Percentiles rank a stretch among this genome's conserved stretches.
These are phyloP conservation scores for Madurella fahalii DNA, from an alignment of 2,329 filamentous ascomycete genomes.

Conservation along the genomic window DNA sequence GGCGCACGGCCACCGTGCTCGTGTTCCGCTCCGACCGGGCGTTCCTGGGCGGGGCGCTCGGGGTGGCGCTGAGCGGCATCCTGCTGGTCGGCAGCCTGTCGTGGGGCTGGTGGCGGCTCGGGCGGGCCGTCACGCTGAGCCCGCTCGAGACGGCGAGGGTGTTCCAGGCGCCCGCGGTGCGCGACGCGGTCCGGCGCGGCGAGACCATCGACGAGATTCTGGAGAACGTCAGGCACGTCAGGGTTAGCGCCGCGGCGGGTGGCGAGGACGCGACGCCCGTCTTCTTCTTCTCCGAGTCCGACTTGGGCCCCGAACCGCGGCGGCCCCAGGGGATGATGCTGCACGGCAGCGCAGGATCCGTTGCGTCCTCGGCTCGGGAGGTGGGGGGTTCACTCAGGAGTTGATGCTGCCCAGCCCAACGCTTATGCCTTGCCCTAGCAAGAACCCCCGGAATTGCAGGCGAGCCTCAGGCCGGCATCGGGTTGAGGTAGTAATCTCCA, in stretches of 20 bases:
- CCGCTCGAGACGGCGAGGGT: constrained; percentile 14
- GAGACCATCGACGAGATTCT: constrained; percentile 16
- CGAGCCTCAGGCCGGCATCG: no score
- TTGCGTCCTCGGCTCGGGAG: no score
- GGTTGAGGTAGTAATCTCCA: no score
- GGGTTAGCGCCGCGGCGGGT: background rate
- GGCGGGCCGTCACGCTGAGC: constrained; percentile 12
- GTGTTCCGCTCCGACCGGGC: constrained; percentile 7
- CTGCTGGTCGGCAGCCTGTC: constrained; percentile 4
- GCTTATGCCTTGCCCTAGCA: no score
- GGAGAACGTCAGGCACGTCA: background rate
- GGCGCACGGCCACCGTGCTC: background rate
- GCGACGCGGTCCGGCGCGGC: background rate
- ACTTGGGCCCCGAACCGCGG: no score
- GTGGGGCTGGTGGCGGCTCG: constrained; percentile 15
- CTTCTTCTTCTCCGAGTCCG: no score
- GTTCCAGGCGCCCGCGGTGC: constrained; percentile 1
- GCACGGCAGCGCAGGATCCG: no score
- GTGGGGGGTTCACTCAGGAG: no score
- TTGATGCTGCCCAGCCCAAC: no score
- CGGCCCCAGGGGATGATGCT: no score
- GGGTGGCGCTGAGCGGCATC: background rate
- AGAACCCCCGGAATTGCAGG: no score
- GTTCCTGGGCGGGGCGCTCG: constrained; percentile 11
- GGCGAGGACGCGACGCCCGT: no score